phyloP scores from a whole-genome alignment of 2,329 filamentous ascomycete species.

The Chaetomiaceae sp. region DNA sequence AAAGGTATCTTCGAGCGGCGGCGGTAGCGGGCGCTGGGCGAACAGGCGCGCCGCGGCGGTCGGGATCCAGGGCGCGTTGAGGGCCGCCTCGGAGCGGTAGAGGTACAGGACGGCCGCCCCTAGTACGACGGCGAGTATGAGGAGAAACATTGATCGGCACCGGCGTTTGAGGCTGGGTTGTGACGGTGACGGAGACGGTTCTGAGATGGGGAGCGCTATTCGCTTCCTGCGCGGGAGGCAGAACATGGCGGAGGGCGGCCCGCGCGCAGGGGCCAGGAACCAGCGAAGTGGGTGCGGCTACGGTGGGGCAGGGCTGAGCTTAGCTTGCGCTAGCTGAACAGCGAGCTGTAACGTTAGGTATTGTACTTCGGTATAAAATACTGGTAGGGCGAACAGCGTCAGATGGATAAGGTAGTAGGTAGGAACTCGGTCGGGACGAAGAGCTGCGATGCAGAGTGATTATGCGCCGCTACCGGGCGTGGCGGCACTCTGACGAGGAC shows the following conservation, averaged over 20 bases:
- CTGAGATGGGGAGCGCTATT: neutral
- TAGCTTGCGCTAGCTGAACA: too few relatives aligned
- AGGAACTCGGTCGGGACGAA: too few relatives aligned
- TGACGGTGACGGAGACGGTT: neutral
- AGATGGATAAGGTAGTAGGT: too few relatives aligned
- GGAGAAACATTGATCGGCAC: conserved; percentile 34
- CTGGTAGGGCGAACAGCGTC: too few relatives aligned
- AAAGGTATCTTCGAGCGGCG: conserved; percentile 39
- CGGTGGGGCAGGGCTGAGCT: neutral
- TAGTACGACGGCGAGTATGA: conserved; percentile 36
- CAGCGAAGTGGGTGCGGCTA: neutral
- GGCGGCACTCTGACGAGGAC: too few relatives aligned
- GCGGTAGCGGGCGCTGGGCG: conserved; percentile 44
- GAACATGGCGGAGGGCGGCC: neutral
- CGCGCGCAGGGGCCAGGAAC: neutral
- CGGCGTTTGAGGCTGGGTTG: neutral
- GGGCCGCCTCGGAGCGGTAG: conserved; percentile 42
- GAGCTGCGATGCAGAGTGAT: too few relatives aligned
- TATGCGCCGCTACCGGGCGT: too few relatives aligned
- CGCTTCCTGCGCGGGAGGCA: neutral
- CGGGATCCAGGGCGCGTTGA: conserved; percentile 46
- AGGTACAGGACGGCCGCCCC: conserved; percentile 40
- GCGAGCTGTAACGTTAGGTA: too few relatives aligned
- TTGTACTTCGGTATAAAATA: too few relatives aligned
- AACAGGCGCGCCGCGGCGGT: conserved; percentile 45